Evolutionary conservation across 2,329 filamentous ascomycete genomes (phyloP).

Genomic region (Botrytis fabae): DNA sequence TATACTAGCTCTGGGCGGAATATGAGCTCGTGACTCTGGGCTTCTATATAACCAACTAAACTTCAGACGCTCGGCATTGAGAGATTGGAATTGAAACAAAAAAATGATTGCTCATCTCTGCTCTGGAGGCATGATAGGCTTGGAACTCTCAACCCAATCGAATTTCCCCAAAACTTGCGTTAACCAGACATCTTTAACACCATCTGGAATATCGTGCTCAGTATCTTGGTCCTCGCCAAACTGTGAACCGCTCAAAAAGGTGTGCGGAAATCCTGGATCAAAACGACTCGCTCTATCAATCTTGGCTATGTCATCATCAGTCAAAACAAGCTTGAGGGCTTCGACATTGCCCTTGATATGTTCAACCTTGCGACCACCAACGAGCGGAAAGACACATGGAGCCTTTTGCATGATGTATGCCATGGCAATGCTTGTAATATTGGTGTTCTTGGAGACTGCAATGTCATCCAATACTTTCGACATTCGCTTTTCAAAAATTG

Average conservation of each 20-base stretch:
- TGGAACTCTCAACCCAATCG: background rate
- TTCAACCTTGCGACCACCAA: conserved; percentile 57
- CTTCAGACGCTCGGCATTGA: too few relatives aligned
- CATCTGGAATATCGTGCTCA: background rate
- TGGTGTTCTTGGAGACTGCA: conserved; percentile 34
- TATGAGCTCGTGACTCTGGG: background rate
- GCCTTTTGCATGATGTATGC: conserved; percentile 58
- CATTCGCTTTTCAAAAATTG: background rate
- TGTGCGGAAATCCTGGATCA: background rate
- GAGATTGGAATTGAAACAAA: too few relatives aligned
- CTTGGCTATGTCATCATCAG: conserved; percentile 51
- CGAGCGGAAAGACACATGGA: conserved; percentile 57
- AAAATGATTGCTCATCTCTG: background rate
- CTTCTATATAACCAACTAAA: too few relatives aligned
- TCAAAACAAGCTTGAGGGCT: conserved; percentile 52
- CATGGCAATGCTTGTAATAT: conserved; percentile 53
- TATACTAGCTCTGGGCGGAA: background rate
- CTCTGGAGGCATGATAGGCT: background rate
- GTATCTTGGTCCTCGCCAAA: background rate
- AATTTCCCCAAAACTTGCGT: background rate
- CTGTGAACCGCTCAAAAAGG: background rate
- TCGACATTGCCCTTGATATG: conserved; percentile 58
- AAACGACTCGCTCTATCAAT: conserved; percentile 46
- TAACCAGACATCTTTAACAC: background rate
- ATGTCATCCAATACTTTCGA: background rate